Percentiles rank a stretch among this genome's conserved stretches.
Conservation (phyloP, 169 alveolate genomes). For the Plasmodium yoelii region DNA sequence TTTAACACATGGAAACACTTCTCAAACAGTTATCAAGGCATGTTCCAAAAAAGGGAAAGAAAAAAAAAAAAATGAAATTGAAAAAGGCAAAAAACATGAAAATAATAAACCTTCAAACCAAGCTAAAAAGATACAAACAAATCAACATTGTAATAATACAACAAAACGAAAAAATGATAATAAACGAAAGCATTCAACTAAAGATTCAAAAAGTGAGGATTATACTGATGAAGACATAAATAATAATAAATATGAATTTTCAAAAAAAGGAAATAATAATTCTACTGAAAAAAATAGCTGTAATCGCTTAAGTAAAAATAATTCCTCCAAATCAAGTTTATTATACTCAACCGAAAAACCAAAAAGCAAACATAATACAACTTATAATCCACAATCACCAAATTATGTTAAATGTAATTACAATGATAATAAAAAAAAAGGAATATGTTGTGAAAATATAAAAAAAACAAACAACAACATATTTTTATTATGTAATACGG, state of each 20-base stretch:
- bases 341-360: slow-evolving; percentile 25
- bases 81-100: not conserved
- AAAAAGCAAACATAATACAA: slow-evolving; percentile 49
- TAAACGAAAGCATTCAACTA: slow-evolving; percentile 72
- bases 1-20: slow-evolving; percentile 72
- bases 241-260: slow-evolving; percentile 29
- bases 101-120: slow-evolving; percentile 1
- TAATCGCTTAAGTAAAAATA: slow-evolving; percentile 38
- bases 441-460: slow-evolving; percentile 72
- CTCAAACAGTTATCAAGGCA: slow-evolving; percentile 44
- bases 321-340: slow-evolving; percentile 19
- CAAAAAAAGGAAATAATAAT: slow-evolving; percentile 34
- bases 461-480: slow-evolving; percentile 67
- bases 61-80: slow-evolving; percentile 45
- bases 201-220: slow-evolving; percentile 31
- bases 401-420: slow-evolving; percentile 66
- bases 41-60: slow-evolving; percentile 42
- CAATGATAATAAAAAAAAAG: slow-evolving; percentile 76
- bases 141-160: slow-evolving; percentile 4
- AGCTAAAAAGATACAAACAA: slow-evolving; percentile 20
- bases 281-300: slow-evolving; percentile 8
- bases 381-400: slow-evolving; percentile 73
- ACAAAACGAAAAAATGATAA: slow-evolving; percentile 41
- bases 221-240: slow-evolving; percentile 1
- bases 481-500: slow-evolving; percentile 73